Evolutionary conservation across 805 yeast genomes (phyloP), one percentile per base, ranked within the genome.

Genomic region (Metahyphopichia silvanorum): DNA sequence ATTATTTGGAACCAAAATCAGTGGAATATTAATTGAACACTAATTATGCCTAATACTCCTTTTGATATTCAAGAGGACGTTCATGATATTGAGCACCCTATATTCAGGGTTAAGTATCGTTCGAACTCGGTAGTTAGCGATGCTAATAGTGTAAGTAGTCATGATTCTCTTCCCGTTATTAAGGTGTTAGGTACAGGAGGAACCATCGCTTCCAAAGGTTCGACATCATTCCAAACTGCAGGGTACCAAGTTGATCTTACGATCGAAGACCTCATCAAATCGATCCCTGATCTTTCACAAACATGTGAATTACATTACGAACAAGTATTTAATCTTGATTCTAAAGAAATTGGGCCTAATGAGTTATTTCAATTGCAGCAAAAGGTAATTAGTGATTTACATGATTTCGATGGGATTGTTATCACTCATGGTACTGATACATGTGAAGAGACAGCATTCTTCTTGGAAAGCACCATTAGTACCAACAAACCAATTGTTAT

Each of bases 391-490:
- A 62, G 63, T 16, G 70, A 72, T 20, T 49, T 77, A 22, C 60
- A 55, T 26, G 39, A 55, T 3, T 74, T 65, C 40, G 77, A 76
- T 44, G 84, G 83, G 25, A 69, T 77, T 13, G 84, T 79, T 26
- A 73, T 79, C 23, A 79, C 84, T 1, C 86, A 79, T 51, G 86
- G 86, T n/a, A 79, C 86, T 6, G 86, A 79, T 46, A 75, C 84
- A 2, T 64, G 77, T 61, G 79, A 80, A 32, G 86, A 79, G 49
- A 78, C 86, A 6, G 76, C 83, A 0, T 78, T 79, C 48, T 79
- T 79, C 51, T 55, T 79, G 22, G 82, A 78, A 39, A 57, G 71
- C 33, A 68, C 74, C 7, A 45, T 72, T 18, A 43, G 57, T 28
- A 60, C 68, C 10, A 25, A 42, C 25, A 65, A 77, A 35, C 85